Percentiles rank a stretch among this genome's conserved stretches.
Evolutionary conservation across 352 stramenopile species (phyloP).

Genomic region (Achlya hypogyna): DNA sequence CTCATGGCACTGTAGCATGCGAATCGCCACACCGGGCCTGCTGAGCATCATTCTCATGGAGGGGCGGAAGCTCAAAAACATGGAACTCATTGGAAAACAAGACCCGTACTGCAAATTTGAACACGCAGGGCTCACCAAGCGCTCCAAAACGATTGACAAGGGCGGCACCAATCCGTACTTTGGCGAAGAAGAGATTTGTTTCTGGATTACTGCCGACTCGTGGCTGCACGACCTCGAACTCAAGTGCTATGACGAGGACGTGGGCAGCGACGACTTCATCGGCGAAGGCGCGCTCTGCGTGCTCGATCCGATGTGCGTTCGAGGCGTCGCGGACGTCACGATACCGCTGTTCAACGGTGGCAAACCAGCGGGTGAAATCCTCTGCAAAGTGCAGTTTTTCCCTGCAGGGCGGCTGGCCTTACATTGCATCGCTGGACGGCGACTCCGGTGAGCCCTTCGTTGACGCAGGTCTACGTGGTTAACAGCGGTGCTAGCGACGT

Average conservation of each 20-base stretch:
- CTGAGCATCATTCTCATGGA: slow-evolving; percentile 79
- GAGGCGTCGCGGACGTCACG: slow-evolving; percentile 36
- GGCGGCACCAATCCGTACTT: slow-evolving; percentile 87
- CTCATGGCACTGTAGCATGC: slow-evolving; percentile 22
- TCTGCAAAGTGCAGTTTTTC: slow-evolving; percentile 76
- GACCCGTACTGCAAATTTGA: slow-evolving; percentile 86
- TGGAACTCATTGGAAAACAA: slow-evolving; percentile 85
- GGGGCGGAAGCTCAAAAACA: slow-evolving; percentile 83
- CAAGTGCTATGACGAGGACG: slow-evolving; percentile 80
- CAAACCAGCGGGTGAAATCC: slow-evolving; percentile 59
- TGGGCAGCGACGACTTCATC: slow-evolving; percentile 85
- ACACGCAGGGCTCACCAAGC: slow-evolving; percentile 59
- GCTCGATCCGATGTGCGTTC: slow-evolving; percentile 58
- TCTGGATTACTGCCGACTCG: slow-evolving; percentile 87
- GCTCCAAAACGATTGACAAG: slow-evolving; percentile 59
- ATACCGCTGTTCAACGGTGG: slow-evolving; percentile 57
- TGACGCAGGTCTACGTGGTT: neutral
- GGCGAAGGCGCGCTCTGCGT: slow-evolving; percentile 59
- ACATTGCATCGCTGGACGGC: slow-evolving; percentile 42
- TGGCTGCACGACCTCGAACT: slow-evolving; percentile 79
- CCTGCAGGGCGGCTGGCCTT: slow-evolving; percentile 60
- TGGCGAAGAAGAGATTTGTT: slow-evolving; percentile 82
- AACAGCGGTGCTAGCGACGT: slow-evolving; percentile 29
- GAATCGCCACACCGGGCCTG: slow-evolving; percentile 76
- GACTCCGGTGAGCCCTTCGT: slow-evolving; percentile 32